These are phyloP conservation scores for Litsea cubeba DNA, from an alignment of 164 flowering plant species.

Conservation along the genomic window DNA sequence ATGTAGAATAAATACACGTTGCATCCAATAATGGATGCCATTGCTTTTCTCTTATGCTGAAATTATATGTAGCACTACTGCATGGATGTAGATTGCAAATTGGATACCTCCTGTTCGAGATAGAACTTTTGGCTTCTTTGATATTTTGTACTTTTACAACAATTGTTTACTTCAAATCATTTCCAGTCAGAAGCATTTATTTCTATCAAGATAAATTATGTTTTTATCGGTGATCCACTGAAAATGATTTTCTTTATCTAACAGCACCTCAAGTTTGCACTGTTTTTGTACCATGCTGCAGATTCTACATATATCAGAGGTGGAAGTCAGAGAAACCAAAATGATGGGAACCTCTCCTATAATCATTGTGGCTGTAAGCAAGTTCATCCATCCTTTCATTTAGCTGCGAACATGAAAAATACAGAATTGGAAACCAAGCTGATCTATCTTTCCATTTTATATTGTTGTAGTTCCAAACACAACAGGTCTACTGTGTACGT, in stretches of 20 bases:
- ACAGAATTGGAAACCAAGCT: neutral
- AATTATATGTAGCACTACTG: no score
- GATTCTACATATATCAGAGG: slow-evolving; percentile 90
- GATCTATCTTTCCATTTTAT: neutral
- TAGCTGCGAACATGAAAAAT: neutral
- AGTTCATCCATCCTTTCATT: neutral
- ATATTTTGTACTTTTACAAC: no score
- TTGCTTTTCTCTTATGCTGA: no score
- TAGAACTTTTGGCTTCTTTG: no score
- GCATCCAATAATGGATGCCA: no score
- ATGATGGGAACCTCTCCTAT: slow-evolving; percentile 81
- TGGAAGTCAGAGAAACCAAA: slow-evolving; percentile 78
- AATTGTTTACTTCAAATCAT: no score
- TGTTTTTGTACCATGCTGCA: slow-evolving; percentile 25
- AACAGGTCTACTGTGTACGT: slow-evolving; percentile 83
- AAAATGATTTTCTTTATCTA: neutral
- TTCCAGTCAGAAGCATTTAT: no score
- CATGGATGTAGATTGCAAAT: no score
- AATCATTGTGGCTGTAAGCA: slow-evolving; percentile 71
- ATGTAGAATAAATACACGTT: no score
- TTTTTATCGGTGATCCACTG: neutral
- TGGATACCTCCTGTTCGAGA: no score
- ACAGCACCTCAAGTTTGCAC: neutral
- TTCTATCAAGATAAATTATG: no score
- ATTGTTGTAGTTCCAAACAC: slow-evolving; percentile 82